Evolutionary conservation across 2,329 filamentous ascomycete species (phyloP).

Genomic region (Neopestalotiopsis sp.): DNA sequence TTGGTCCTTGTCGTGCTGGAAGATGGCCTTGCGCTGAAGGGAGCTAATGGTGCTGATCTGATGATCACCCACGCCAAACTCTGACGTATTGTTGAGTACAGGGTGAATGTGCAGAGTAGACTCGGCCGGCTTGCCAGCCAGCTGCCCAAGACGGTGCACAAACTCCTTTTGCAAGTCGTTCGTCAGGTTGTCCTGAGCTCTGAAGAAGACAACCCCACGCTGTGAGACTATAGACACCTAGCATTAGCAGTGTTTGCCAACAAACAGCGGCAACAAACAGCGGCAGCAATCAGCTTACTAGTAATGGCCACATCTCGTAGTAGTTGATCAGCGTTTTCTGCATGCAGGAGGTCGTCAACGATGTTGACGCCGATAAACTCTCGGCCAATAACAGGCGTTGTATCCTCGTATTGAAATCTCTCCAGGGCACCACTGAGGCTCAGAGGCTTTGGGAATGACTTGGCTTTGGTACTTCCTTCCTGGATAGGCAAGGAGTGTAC

Average conservation of each 20-base stretch:
- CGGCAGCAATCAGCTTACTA: conserved; percentile 42
- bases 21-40: conserved; percentile 48
- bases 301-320: conserved; percentile 67
- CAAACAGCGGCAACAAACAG: too few relatives aligned
- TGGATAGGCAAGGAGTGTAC: conserved; percentile 13
- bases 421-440: conserved; percentile 46
- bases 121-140: conserved; percentile 62
- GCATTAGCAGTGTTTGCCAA: background rate
- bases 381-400: conserved; percentile 60
- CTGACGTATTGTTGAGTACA: conserved; percentile 58
- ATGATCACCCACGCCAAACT: conserved; percentile 56
- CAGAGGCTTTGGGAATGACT: conserved; percentile 30
- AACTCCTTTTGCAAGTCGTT: conserved; percentile 67
- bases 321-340: conserved; percentile 57
- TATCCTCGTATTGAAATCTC: conserved; percentile 50
- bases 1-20: conserved; percentile 29
- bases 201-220: conserved; percentile 70
- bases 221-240: conserved; percentile 55
- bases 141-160: conserved; percentile 62
- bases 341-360: conserved; percentile 58
- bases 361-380: conserved; percentile 59
- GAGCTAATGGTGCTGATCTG: conserved; percentile 67
- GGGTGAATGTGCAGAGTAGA: conserved; percentile 68
- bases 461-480: conserved; percentile 6
- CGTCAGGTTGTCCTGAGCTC: conserved; percentile 61